These are phyloP conservation scores for Podospora anserina DNA, from an alignment of 495 filamentous ascomycete genomes.

Conservation along the genomic window DNA sequence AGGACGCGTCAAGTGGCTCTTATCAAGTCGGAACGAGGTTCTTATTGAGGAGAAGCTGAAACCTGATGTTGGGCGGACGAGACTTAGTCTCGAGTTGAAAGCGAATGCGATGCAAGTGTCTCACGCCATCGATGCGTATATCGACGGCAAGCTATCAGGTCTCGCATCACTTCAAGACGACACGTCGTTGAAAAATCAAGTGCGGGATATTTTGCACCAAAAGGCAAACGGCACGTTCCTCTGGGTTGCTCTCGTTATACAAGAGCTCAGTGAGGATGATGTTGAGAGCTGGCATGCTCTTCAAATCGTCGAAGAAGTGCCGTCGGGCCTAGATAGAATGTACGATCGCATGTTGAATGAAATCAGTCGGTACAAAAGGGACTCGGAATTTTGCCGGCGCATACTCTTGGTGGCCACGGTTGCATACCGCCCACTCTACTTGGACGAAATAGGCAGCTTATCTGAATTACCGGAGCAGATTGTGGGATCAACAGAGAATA, in stretches of 20 bases:
- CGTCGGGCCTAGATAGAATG: constrained; percentile 19
- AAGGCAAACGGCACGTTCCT: constrained; percentile 24
- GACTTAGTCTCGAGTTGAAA: constrained; percentile 36
- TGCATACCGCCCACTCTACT: constrained; percentile 24
- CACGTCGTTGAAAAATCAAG: not conserved
- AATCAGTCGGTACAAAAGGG: constrained; percentile 3
- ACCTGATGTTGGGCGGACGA: constrained; percentile 14
- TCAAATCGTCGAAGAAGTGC: constrained; percentile 19
- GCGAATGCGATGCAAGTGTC: constrained; percentile 18
- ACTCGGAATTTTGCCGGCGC: constrained; percentile 19
- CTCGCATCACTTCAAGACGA: constrained; percentile 17
- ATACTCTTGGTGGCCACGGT: constrained; percentile 18
- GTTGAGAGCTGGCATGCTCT: constrained; percentile 14
- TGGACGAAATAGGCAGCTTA: constrained; percentile 23
- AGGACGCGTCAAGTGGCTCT: constrained; percentile 38
- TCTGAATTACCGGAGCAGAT: constrained; percentile 9
- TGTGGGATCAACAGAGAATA: not conserved
- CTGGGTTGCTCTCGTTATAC: constrained; percentile 20
- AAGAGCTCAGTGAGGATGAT: constrained; percentile 21
- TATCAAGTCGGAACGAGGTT: constrained; percentile 26
- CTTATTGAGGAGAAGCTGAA: constrained; percentile 35
- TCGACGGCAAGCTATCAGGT: constrained; percentile 32
- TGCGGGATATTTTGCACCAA: constrained; percentile 5
- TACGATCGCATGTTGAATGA: constrained; percentile 30
- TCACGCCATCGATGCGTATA: constrained; percentile 32